Evolutionary conservation across 805 yeast genomes (phyloP).

Genomic region (Ogataea henricii): DNA sequence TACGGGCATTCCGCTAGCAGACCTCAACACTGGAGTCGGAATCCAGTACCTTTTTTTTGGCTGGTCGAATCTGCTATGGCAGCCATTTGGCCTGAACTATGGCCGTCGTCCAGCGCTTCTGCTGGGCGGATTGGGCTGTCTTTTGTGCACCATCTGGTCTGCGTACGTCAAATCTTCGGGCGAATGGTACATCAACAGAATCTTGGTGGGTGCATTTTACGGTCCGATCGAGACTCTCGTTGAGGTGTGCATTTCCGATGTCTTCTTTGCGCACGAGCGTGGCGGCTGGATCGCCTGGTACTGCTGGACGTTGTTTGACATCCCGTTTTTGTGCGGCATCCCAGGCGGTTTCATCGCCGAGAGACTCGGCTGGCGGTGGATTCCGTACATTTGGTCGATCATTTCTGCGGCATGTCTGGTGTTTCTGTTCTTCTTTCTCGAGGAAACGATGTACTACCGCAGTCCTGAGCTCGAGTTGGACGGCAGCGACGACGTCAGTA

Average conservation of each 20-base stretch:
- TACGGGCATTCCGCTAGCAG: slow-evolving; percentile 24
- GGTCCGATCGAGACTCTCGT: slow-evolving; percentile 41
- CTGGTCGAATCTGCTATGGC: slow-evolving; percentile 34
- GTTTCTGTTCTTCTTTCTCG: slow-evolving; percentile 56
- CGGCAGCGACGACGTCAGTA: slow-evolving; percentile 17
- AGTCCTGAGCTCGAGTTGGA: slow-evolving; percentile 20
- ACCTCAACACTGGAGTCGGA: slow-evolving; percentile 47
- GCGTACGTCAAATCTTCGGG: slow-evolving; percentile 13
- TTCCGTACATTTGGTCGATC: slow-evolving; percentile 47
- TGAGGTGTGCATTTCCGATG: slow-evolving; percentile 31
- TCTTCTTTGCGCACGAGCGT: slow-evolving; percentile 41
- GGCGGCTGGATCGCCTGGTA: slow-evolving; percentile 39
- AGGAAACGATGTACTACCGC: slow-evolving; percentile 56
- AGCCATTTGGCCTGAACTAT: slow-evolving; percentile 40
- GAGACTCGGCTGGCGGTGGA: slow-evolving; percentile 16
- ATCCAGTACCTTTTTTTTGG: slow-evolving; percentile 54
- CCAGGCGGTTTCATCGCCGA: slow-evolving; percentile 29
- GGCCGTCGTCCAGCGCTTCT: slow-evolving; percentile 23
- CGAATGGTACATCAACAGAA: slow-evolving; percentile 20
- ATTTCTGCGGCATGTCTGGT: slow-evolving; percentile 56
- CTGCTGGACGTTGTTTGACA: slow-evolving; percentile 35
- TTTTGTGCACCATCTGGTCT: slow-evolving; percentile 54
- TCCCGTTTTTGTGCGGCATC: slow-evolving; percentile 34
- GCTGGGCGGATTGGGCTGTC: slow-evolving; percentile 11
- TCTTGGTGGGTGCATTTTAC: slow-evolving; percentile 27